These are phyloP conservation scores for Microcos paniculata DNA, from an alignment of 345 rosid species.

Conservation along the genomic window DNA sequence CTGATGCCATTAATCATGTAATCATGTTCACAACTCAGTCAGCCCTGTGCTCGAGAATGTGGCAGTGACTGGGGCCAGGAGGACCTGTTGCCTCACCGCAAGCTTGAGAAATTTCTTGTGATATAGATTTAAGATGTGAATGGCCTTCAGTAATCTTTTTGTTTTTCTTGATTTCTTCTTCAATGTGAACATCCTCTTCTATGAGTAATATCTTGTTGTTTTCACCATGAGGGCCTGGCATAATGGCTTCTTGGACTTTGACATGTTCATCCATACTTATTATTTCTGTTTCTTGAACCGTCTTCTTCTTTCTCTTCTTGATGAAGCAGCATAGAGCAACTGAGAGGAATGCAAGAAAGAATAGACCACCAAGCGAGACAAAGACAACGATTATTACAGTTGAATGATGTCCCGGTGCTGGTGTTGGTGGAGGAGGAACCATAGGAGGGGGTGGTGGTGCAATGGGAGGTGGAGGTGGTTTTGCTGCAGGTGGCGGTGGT, in stretches of 20 bases:
- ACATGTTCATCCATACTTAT: conserved; percentile 44
- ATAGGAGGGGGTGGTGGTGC: conserved; percentile 47
- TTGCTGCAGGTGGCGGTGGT: conserved; percentile 20
- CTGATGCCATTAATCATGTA: not conserved
- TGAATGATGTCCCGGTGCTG: conserved; percentile 50
- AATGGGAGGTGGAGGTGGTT: conserved; percentile 35
- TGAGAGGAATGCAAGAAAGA: conserved; percentile 60
- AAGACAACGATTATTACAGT: conserved; percentile 51
- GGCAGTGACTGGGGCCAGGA: conserved; percentile 27
- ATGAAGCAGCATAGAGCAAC: conserved; percentile 56
- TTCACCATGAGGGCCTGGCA: conserved; percentile 55
- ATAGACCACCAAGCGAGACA: conserved; percentile 59
- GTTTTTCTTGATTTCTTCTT: conserved; percentile 38
- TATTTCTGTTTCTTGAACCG: conserved; percentile 36
- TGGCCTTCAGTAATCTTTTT: conserved; percentile 23
- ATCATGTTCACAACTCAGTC: conserved; percentile 1
- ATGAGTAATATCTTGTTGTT: conserved; percentile 31
- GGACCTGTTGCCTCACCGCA: conserved; percentile 23
- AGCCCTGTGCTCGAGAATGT: conserved; percentile 29
- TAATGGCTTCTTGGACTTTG: conserved; percentile 49
- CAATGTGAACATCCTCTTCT: conserved; percentile 55
- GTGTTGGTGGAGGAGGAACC: conserved; percentile 41
- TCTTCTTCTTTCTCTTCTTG: conserved; percentile 47
- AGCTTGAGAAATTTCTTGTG: conserved; percentile 23
- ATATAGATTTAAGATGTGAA: conserved; percentile 18